Evolutionary conservation across 768 basidiomycete genomes (phyloP).

Genomic region (Gautieria morchelliformis): DNA sequence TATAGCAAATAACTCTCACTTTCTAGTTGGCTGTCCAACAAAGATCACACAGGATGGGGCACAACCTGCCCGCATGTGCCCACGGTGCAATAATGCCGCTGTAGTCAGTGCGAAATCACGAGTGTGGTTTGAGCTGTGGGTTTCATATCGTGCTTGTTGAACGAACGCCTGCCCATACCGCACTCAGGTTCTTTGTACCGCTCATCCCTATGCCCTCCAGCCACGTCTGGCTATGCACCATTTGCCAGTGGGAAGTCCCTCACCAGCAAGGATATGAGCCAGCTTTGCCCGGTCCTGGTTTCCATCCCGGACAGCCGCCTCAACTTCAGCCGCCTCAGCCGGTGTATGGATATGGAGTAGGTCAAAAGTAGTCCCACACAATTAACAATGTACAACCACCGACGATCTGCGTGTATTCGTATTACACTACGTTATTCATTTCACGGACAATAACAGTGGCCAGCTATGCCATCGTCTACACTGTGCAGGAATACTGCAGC

Average conservation of each 20-base stretch:
- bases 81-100: slow-evolving; percentile 59
- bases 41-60: slow-evolving; percentile 47
- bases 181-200: slow-evolving; percentile 44
- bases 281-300: slow-evolving; percentile 5
- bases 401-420: too few relatives aligned
- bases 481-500: background rate
- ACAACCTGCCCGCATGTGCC: slow-evolving; percentile 48
- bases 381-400: background rate
- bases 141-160: background rate
- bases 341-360: slow-evolving; percentile 5
- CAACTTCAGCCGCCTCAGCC: background rate
- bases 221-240: slow-evolving; percentile 61
- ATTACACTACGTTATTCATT: too few relatives aligned
- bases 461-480: too few relatives aligned
- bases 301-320: background rate
- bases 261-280: slow-evolving; percentile 39
- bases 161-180: background rate
- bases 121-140: slow-evolving; percentile 62
- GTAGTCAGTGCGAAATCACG: slow-evolving; percentile 55
- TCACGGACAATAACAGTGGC: background rate
- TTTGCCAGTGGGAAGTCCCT: slow-evolving; percentile 56
- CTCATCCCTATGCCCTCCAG: slow-evolving; percentile 54
- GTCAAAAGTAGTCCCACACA: background rate
- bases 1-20: too few relatives aligned
- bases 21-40: slow-evolving; percentile 56